These are phyloP conservation scores for Microthlaspi erraticum DNA, from an alignment of 345 rosid species.

Conservation along the genomic window DNA sequence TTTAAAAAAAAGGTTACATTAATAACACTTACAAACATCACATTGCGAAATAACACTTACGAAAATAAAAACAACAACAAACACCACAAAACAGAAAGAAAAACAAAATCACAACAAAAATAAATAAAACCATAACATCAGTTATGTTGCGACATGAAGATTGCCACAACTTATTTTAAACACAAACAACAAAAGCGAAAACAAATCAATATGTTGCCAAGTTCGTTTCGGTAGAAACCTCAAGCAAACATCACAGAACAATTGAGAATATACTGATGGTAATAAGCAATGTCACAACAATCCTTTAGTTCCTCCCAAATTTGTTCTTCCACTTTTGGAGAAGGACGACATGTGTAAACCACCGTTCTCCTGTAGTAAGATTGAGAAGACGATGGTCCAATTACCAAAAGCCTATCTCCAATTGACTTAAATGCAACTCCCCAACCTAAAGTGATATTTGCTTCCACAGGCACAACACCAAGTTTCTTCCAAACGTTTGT, in stretches of 20 bases:
- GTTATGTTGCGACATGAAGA: too few relatives aligned
- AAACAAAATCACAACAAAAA: too few relatives aligned
- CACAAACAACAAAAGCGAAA: neutral
- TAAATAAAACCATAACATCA: too few relatives aligned
- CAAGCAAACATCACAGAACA: slow-evolving; percentile 28
- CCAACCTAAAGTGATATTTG: slow-evolving; percentile 64
- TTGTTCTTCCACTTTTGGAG: slow-evolving; percentile 41
- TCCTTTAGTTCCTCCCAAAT: too few relatives aligned
- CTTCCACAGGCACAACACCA: slow-evolving; percentile 63
- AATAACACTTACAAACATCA: too few relatives aligned
- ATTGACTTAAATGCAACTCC: slow-evolving; percentile 36
- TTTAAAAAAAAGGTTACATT: too few relatives aligned
- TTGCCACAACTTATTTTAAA: too few relatives aligned
- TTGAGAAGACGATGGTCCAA: slow-evolving; percentile 54
- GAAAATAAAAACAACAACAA: too few relatives aligned
- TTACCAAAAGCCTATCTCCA: slow-evolving; percentile 61
- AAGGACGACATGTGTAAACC: slow-evolving; percentile 66
- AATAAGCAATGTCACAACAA: too few relatives aligned
- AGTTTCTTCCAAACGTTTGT: slow-evolving; percentile 62
- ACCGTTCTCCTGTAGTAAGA: slow-evolving; percentile 49
- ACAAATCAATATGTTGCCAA: neutral
- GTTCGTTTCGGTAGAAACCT: neutral
- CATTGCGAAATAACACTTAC: too few relatives aligned
- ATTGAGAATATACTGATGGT: neutral
- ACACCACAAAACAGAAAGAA: too few relatives aligned